Percentiles rank a stretch among this genome's conserved stretches.
phyloP scores from a whole-genome alignment of 176 grass and related monocot genomes.

The Raddia distichophylla region DNA sequence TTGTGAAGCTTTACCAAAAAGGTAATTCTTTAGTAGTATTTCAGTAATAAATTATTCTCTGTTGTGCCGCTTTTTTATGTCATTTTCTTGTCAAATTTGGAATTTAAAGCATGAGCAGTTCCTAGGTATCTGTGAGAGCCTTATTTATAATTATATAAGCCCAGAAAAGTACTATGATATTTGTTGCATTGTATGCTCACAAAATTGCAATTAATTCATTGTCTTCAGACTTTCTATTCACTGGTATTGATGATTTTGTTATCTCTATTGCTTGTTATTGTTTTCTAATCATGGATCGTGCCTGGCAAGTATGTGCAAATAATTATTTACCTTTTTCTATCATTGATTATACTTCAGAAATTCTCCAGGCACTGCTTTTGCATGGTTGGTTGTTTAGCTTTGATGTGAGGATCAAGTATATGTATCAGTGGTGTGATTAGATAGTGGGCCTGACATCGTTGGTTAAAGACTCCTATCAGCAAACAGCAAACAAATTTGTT shows the following conservation, averaged over 20 bases:
- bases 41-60: background rate
- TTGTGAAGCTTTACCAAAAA: conserved; percentile 92
- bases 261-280: conserved; percentile 10
- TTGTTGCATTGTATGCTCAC: conserved; percentile 20
- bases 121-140: background rate
- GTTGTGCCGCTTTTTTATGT: background rate
- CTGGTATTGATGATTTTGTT: conserved; percentile 19
- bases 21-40: conserved; percentile 59
- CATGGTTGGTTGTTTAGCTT: conserved; percentile 17
- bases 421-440: background rate
- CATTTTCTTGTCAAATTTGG: conserved; percentile 22
- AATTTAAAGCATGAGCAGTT: conserved; percentile 18
- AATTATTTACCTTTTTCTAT: conserved; percentile 32
- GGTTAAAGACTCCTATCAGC: background rate
- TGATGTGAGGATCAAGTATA: background rate
- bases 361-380: conserved; percentile 8
- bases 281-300: background rate
- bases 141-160: conserved; percentile 20
- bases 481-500: background rate
- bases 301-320: conserved; percentile 32
- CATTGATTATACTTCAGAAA: conserved; percentile 25
- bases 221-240: background rate
- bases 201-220: background rate
- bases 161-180: conserved; percentile 4
- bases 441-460: background rate